These are phyloP conservation scores for Sporisorium exsertum DNA, from an alignment of 1,284 basidiomycete species.

Conservation along the genomic window DNA sequence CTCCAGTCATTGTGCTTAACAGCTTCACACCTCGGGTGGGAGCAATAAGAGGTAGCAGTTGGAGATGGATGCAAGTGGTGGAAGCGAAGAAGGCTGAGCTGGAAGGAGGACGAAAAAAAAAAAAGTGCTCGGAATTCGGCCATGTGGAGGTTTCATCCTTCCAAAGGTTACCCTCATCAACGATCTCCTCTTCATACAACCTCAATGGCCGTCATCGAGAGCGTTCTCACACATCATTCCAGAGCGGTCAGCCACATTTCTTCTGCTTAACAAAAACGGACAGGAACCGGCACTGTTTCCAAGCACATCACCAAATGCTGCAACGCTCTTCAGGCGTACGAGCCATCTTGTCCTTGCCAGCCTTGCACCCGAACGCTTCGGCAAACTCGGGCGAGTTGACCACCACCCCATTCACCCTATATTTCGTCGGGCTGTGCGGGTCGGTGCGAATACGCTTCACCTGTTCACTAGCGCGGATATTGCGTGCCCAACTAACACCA, in stretches of 20 bases:
- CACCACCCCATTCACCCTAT: constrained; percentile 61
- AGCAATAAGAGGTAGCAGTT: neutral
- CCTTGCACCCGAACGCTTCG: constrained; percentile 62
- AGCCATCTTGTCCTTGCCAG: constrained; percentile 61
- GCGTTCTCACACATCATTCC: too few relatives aligned
- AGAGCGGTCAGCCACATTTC: neutral
- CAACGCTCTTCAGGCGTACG: constrained; percentile 53
- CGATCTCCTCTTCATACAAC: neutral
- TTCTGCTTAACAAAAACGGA: neutral
- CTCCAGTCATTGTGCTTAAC: constrained; percentile 11
- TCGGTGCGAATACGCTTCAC: constrained; percentile 63
- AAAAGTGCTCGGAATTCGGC: constrained; percentile 6
- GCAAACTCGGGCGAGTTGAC: constrained; percentile 62
- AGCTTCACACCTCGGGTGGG: neutral
- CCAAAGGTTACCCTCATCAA: neutral
- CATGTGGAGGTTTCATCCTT: neutral
- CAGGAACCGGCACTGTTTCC: neutral
- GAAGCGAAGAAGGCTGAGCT: neutral
- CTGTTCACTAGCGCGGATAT: constrained; percentile 57
- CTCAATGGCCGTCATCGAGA: too few relatives aligned
- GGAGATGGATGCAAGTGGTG: neutral
- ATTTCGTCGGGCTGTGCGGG: constrained; percentile 66
- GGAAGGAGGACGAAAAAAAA: neutral
- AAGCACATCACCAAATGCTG: constrained; percentile 58
- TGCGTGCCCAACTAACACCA: constrained; percentile 62